Base-by-base conservation (phyloP, 768 basidiomycete genomes). In the Amanita exitialis region DNA sequence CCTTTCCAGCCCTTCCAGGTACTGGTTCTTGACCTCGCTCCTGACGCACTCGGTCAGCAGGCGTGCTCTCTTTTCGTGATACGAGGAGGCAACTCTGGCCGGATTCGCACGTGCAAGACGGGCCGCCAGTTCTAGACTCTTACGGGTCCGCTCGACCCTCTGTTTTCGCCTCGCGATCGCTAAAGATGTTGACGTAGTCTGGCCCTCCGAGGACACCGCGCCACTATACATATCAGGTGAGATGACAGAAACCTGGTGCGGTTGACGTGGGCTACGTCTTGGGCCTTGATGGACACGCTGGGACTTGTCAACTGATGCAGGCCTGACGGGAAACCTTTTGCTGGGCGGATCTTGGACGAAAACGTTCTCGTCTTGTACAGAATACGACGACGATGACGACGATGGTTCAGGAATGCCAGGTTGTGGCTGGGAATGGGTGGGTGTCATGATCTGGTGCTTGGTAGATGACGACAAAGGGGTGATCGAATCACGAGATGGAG, bases 101-200 rank as follows among this genome's bases (percentile, higher is more conserved):
- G 77, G 78, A 23, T 71, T 69, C 9, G 73, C 74, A 12, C 57
- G 58, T 3, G 70, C 67, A 13, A 80, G 61, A 30, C 68, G 70
- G 34, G 74, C 70, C 5, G 54, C 27, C 42, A 55, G 25, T 32
- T 49, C 47, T 23, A 51, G 34, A 23, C 42, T 51, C 35, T 44
- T 42, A 7, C 34, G 32, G 15, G 34, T 27, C 16, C 32, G 28
- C 18, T 44, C 32, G 4, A 51, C n/a, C 20, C 42, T 27, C 42
- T 10, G 15, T 30, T 42, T 42, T 32, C 38, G 49, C 23, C 15
- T n/a, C 9, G 27, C 9, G 41, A 42, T 42, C 12, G 23, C 28
- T 3, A 15, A 12, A 4, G 37, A 27, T 1, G 32, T 3, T 18
- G 35, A 30, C 10, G 23, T 4, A 34, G 45, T 5, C 20, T 12